These are phyloP conservation scores for Sporobolus alterniflorus DNA, from an alignment of 202 grass and related monocot genomes.

Conservation along the genomic window DNA sequence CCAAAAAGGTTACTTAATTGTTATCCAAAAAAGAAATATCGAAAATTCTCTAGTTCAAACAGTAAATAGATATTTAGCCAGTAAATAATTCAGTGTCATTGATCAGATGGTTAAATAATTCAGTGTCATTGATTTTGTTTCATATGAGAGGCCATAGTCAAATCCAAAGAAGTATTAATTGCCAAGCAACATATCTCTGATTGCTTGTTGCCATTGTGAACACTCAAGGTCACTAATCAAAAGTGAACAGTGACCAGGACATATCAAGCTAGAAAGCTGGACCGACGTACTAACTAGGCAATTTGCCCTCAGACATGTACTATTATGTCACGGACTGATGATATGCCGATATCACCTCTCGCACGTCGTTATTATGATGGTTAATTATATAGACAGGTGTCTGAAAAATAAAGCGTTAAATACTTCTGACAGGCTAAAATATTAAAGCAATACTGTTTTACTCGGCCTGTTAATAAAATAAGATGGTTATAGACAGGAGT, in stretches of 20 bases:
- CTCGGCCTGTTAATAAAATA: no score
- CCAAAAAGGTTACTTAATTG: no score
- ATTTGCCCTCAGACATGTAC: constrained; percentile 11
- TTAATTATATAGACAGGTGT: neutral
- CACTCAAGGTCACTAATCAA: constrained; percentile 49
- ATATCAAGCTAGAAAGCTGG: constrained; percentile 19
- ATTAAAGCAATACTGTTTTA: no score
- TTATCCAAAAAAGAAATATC: no score
- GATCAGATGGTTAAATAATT: neutral
- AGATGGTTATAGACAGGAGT: no score
- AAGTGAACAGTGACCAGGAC: constrained; percentile 29
- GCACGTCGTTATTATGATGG: neutral
- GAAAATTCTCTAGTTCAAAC: neutral
- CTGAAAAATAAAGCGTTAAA: neutral
- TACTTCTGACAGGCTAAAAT: neutral
- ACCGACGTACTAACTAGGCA: constrained; percentile 22
- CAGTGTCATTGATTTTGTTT: neutral
- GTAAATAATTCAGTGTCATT: neutral
- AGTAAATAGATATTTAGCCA: neutral
- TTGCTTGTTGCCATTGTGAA: constrained; percentile 66
- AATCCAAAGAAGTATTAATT: neutral
- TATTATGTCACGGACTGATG: constrained; percentile 20
- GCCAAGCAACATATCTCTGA: constrained; percentile 8
- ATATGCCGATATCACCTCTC: constrained; percentile 15
- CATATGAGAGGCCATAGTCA: neutral